These are phyloP conservation scores for Rhizopogon vulgaris DNA, from an alignment of 768 basidiomycete species.

Conservation along the genomic window DNA sequence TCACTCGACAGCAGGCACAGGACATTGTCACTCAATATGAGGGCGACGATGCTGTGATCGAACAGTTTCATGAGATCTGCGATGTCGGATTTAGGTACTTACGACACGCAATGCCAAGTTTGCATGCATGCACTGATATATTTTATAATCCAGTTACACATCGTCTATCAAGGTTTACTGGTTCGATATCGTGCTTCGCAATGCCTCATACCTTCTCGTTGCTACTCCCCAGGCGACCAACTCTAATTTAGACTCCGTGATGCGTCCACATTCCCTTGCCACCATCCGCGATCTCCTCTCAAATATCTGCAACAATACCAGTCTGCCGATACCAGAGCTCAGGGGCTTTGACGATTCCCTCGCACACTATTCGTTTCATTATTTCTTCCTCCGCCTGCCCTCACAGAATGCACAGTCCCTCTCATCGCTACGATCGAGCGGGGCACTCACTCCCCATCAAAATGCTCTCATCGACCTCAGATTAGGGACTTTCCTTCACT, in stretches of 20 bases:
- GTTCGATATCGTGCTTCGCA: constrained; percentile 18
- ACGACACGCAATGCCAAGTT: background rate
- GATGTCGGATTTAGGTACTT: constrained; percentile 28
- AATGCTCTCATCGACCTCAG: constrained; percentile 48
- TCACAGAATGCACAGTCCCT: constrained; percentile 22
- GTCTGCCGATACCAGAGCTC: constrained; percentile 44
- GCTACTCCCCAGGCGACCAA: constrained; percentile 9
- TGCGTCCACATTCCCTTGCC: constrained; percentile 22
- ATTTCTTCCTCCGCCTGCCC: constrained; percentile 40
- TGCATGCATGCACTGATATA: constrained; percentile 2
- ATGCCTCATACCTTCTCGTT: constrained; percentile 17
- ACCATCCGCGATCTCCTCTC: constrained; percentile 34
- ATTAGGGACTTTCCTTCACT: constrained; percentile 53
- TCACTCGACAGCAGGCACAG: constrained; percentile 24
- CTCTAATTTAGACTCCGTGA: constrained; percentile 1
- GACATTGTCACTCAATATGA: constrained; percentile 24
- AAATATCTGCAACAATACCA: constrained; percentile 37
- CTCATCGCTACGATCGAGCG: constrained; percentile 28
- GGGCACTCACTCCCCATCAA: constrained; percentile 30
- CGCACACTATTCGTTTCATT: constrained; percentile 40
- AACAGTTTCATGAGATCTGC: constrained; percentile 18
- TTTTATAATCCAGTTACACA: constrained; percentile 21
- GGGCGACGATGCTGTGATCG: constrained; percentile 6
- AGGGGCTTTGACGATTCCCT: constrained; percentile 43
- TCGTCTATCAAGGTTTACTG: constrained; percentile 20